Evolutionary conservation across 169 alveolate species (phyloP), one percentile per base, ranked within the genome.

Genomic region (Plasmodium vivax): DNA sequence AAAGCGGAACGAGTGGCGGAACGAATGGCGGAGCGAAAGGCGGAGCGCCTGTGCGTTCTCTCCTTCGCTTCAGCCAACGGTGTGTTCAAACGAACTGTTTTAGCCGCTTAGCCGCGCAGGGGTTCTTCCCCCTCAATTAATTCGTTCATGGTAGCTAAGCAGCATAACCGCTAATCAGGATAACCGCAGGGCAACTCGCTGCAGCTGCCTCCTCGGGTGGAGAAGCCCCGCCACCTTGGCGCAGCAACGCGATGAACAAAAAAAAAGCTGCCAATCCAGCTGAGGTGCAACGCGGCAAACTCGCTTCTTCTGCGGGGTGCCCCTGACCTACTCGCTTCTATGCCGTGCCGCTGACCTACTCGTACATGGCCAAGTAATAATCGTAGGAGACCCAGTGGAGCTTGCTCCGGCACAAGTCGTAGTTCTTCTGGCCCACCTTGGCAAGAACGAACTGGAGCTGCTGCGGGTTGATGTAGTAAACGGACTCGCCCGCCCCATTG

Each of bases 331-430:
- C 27, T 23, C 27, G 27, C 27, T 23, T 23, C 27, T 23, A 23
- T 23, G 27, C 27, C 27, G 27, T 23, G 27, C 27, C 27, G 27
- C 27, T 23, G 27, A 23, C 10, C 82, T 95, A 91, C 84, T 97
- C 98, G 30, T 95, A 95, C 43, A 97, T 95, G 45, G 97, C 98
- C 72, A 97, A 75, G 72, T 96, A 97, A 54, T 96, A 96, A 88
- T 98, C 99, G 82, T 98, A 98, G 16, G 99, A 98, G 0, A 97
- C 97, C 98, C 98, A 98, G 92, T 97, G 98, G 54, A 98, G 94
- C 79, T 97, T 97, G 12, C 95, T 97, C 94, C 94, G 96, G 83
- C 93, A 92, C 83, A 97, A 94, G 9, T 92, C 95, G 38, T 97
- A 90, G 23, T 97, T 96, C 45, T 97, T 97, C 16, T 97, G 95